Conservation (phyloP, 495 filamentous ascomycete species). For the Trichoderma parareesei region DNA sequence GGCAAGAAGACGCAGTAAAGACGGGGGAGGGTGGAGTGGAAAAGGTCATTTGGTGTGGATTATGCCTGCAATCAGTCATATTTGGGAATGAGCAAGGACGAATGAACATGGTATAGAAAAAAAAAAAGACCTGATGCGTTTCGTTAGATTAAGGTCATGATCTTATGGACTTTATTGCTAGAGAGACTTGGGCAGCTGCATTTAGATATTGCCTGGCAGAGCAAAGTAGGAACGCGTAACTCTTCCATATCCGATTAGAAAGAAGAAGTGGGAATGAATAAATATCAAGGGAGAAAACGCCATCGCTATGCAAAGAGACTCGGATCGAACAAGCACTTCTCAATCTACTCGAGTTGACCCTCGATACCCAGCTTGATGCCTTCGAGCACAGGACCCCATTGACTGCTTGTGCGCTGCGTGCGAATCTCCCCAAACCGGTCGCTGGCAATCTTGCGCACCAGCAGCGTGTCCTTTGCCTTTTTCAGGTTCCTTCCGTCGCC, state of each 20-base stretch:
- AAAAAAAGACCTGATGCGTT: background rate
- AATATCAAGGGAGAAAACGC: slow-evolving; percentile 16
- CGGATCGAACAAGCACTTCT: background rate
- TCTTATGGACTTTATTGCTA: too few relatives aligned
- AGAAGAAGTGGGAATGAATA: background rate
- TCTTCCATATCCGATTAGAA: too few relatives aligned
- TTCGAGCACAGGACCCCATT: slow-evolving; percentile 26
- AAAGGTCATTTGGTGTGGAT: background rate
- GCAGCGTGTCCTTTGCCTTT: slow-evolving; percentile 57
- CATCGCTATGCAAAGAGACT: slow-evolving; percentile 24
- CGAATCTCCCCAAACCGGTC: slow-evolving; percentile 8
- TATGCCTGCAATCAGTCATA: background rate
- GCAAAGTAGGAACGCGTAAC: too few relatives aligned
- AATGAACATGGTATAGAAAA: background rate
- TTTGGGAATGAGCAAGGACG: background rate
- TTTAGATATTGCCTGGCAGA: too few relatives aligned
- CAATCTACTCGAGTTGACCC: slow-evolving; percentile 16
- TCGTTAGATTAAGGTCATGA: too few relatives aligned
- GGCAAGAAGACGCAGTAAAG: slow-evolving; percentile 10
- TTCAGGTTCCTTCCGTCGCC: slow-evolving; percentile 54
- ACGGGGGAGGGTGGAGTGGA: background rate
- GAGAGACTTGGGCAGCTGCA: too few relatives aligned
- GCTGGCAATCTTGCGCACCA: slow-evolving; percentile 20
- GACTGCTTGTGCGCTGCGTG: slow-evolving; percentile 17
- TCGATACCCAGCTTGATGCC: slow-evolving; percentile 26